Percentiles rank a stretch among this genome's conserved stretches.
phyloP scores from a whole-genome alignment of 495 filamentous ascomycete genomes.

The Penicillium angulare region DNA sequence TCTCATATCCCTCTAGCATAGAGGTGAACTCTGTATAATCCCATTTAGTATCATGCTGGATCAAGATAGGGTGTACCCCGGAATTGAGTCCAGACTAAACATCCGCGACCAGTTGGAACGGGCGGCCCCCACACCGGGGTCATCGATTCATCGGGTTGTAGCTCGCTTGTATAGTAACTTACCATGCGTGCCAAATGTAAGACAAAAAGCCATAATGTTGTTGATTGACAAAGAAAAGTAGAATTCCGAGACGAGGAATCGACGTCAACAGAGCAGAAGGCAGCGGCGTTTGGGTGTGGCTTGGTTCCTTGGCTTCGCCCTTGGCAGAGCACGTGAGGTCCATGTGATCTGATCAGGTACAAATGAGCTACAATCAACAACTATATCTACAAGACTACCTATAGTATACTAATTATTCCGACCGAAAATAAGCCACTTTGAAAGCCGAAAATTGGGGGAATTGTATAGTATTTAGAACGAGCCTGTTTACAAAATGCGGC shows the following conservation, averaged over 20 bases:
- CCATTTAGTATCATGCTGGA: slow-evolving; percentile 5
- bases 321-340: slow-evolving; percentile 25
- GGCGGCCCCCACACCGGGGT: slow-evolving; percentile 8
- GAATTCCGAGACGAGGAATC: slow-evolving; percentile 2
- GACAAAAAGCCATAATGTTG: slow-evolving; percentile 51
- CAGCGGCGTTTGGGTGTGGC: slow-evolving; percentile 29
- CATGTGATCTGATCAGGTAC: slow-evolving; percentile 15
- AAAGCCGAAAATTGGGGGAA: no score
- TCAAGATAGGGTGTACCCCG: slow-evolving; percentile 7
- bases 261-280: slow-evolving; percentile 11
- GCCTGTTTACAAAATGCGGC: slow-evolving; percentile 15
- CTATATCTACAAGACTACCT: background rate
- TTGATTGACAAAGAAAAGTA: background rate
- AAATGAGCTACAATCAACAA: background rate
- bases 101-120: slow-evolving; percentile 10
- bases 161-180: slow-evolving; percentile 7
- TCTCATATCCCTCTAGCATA: slow-evolving; percentile 53
- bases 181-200: slow-evolving; percentile 57
- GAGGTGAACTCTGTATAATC: slow-evolving; percentile 46
- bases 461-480: slow-evolving; percentile 1
- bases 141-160: background rate
- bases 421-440: no score
- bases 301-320: no score
- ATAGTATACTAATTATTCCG: no score
- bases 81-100: no score